Percentiles rank a stretch among this genome's conserved stretches.
These are phyloP conservation scores for Epichloe gansuensis DNA, from an alignment of 2,329 filamentous ascomycete species.

Conservation along the genomic window DNA sequence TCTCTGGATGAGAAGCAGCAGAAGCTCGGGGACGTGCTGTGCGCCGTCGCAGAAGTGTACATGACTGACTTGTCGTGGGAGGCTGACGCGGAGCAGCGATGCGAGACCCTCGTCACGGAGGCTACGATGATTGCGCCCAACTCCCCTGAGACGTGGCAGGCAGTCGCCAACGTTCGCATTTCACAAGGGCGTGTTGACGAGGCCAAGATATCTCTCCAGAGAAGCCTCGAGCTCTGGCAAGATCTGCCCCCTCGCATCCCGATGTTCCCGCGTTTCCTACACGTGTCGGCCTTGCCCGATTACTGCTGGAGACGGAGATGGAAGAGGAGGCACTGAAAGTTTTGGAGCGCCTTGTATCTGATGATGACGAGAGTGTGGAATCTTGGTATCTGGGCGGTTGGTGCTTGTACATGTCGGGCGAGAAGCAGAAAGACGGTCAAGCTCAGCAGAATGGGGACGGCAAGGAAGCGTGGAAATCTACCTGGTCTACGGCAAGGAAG, in stretches of 20 bases:
- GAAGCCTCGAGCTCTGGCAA: constrained; percentile 76
- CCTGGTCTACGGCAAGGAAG: constrained; percentile 63
- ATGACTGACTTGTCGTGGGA: constrained; percentile 98
- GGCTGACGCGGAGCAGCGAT: constrained; percentile 75
- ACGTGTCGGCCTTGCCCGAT: constrained; percentile 67
- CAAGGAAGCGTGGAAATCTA: constrained; percentile 40
- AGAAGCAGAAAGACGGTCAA: constrained; percentile 42
- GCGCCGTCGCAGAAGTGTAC: constrained; percentile 90
- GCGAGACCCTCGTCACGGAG: constrained; percentile 82
- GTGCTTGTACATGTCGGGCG: constrained; percentile 70
- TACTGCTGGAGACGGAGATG: constrained; percentile 85
- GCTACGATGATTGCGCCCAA: constrained; percentile 74
- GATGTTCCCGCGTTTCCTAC: constrained; percentile 76
- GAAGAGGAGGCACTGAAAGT: constrained; percentile 77
- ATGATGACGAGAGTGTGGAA: constrained; percentile 91
- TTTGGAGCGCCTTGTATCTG: constrained; percentile 67
- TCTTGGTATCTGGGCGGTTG: constrained; percentile 96
- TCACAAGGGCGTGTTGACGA: constrained; percentile 73
- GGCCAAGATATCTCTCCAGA: constrained; percentile 62
- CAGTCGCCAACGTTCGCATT: constrained; percentile 83
- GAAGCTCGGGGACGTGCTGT: constrained; percentile 83
- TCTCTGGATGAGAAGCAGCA: constrained; percentile 55
- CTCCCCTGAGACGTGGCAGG: constrained; percentile 84
- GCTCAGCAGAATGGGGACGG: constrained; percentile 18
- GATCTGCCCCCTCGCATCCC: constrained; percentile 59